Base-by-base conservation (phyloP, 2,329 filamentous ascomycete species). In the Alternaria rosae region DNA sequence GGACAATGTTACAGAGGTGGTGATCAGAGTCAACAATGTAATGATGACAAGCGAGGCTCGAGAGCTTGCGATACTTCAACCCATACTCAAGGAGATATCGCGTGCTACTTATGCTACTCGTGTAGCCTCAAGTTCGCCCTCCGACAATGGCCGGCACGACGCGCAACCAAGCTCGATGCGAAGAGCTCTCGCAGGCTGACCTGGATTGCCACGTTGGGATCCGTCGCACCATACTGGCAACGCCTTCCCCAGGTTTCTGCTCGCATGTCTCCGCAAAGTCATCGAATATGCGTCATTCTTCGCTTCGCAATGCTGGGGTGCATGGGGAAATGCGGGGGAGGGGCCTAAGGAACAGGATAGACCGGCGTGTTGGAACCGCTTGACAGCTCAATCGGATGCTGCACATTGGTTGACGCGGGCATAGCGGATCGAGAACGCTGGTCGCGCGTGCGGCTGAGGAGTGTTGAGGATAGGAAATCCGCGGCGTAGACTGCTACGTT, bases 231-330 rank as follows among this genome's bases (percentile, higher is more conserved):
- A 51, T 38, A 30, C 15, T 51, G 28, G 28, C 47, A 38, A n/a
- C 20, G 13, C 47, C 9, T 51, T 51, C 47, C 47, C 47, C 47
- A 51, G 47, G 35, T 21, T 38, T 38, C 30, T 38, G 8, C 28
- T 51, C 47, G 30, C 21, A n/a, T 8, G 28, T 51, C 47, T 51
- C 47, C 47, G 30, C 28, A 51, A 51, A 23, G 20, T 15, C 20
- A 25, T 25, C 30, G 12, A 5, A 13, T 23, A 35, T 51, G 47
- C 28, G 47, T 51, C 47, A 51, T 35, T 51, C 23, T 38, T 51
- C 47, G 47, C 47, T 51, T 51, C 47, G 47, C 47, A 38, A 30
- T 32, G 47, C 5, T 51, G 47, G 47, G 47, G 30, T 51, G 30
- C 47, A 51, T 51, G 28, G 21, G 12, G 2, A 51, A 51, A 51